Conservation (phyloP, 2,329 filamentous ascomycete genomes). For the Colletotrichum endophyticum region DNA sequence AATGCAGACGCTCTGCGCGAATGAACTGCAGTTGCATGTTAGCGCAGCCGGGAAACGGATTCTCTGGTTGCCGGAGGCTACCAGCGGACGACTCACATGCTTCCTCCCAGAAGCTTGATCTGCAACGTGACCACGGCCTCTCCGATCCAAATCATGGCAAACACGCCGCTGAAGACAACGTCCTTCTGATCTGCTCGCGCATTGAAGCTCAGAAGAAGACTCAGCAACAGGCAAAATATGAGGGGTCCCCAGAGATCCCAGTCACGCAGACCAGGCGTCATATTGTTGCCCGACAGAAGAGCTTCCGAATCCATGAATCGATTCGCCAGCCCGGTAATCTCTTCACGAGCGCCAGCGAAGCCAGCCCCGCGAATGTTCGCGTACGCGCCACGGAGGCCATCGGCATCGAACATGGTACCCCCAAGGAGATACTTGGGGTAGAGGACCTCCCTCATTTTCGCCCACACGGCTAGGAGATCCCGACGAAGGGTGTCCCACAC, state of each 20-base stretch:
- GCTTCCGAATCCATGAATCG: constrained; percentile 68
- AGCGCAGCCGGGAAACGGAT: not conserved
- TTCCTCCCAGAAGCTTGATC: constrained; percentile 94
- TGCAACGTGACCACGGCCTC: constrained; percentile 97
- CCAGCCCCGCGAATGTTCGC: constrained; percentile 65
- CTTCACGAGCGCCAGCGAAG: constrained; percentile 63
- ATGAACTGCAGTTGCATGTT: constrained; percentile 68
- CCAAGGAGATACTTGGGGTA: constrained; percentile 93
- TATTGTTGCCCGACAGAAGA: constrained; percentile 66
- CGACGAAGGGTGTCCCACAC: constrained; percentile 97
- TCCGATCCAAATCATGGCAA: constrained; percentile 95
- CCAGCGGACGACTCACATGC: constrained; percentile 74
- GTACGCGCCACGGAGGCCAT: constrained; percentile 64
- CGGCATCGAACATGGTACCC: constrained; percentile 66
- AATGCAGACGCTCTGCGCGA: constrained; percentile 96
- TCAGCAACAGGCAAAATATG: constrained; percentile 89
- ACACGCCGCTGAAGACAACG: constrained; percentile 92
- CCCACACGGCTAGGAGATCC: constrained; percentile 92
- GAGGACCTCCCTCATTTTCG: constrained; percentile 96
- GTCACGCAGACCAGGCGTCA: constrained; percentile 90
- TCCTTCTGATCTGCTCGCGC: constrained; percentile 82
- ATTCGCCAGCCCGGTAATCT: constrained; percentile 65
- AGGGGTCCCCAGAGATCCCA: constrained; percentile 99
- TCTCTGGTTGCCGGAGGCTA: not conserved
- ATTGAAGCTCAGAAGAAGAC: constrained; percentile 84